A percentile compares a stretch with the other conserved stretches of the same genome.
These are phyloP conservation scores for Neonectria faginata DNA, from an alignment of 2,329 filamentous ascomycete genomes.

Conservation along the genomic window DNA sequence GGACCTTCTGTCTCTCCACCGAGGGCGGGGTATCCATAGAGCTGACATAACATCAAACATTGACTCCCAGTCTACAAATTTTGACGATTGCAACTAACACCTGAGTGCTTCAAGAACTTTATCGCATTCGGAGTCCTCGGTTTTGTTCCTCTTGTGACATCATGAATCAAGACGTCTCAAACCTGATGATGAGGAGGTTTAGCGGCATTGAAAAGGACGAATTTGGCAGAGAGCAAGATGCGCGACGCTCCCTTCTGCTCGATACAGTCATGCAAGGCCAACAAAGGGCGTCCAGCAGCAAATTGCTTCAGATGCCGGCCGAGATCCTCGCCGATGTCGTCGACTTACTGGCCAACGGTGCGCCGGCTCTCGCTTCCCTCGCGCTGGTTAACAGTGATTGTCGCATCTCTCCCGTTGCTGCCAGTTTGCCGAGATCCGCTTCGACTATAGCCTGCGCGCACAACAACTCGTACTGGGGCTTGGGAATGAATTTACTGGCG, in stretches of 20 bases:
- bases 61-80: too few relatives aligned
- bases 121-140: background rate
- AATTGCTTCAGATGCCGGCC: conserved; percentile 21
- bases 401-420: conserved; percentile 25
- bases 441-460: conserved; percentile 25
- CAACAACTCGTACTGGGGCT: background rate
- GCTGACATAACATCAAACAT: too few relatives aligned
- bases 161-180: conserved; percentile 12
- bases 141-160: background rate
- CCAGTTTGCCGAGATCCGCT: conserved; percentile 29
- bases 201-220: background rate
- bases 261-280: conserved; percentile 18
- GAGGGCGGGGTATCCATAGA: too few relatives aligned
- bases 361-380: conserved; percentile 25
- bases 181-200: background rate
- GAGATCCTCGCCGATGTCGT: conserved; percentile 27
- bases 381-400: conserved; percentile 38
- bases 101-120: background rate
- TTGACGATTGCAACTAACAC: too few relatives aligned
- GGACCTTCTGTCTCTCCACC: too few relatives aligned
- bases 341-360: conserved; percentile 26
- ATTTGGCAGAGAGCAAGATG: conserved; percentile 8
- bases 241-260: conserved; percentile 18
- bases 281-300: conserved; percentile 1
- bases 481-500: background rate